Evolutionary conservation across 1,284 basidiomycete genomes (phyloP).

Genomic region (Marasmius tenuissimus): DNA sequence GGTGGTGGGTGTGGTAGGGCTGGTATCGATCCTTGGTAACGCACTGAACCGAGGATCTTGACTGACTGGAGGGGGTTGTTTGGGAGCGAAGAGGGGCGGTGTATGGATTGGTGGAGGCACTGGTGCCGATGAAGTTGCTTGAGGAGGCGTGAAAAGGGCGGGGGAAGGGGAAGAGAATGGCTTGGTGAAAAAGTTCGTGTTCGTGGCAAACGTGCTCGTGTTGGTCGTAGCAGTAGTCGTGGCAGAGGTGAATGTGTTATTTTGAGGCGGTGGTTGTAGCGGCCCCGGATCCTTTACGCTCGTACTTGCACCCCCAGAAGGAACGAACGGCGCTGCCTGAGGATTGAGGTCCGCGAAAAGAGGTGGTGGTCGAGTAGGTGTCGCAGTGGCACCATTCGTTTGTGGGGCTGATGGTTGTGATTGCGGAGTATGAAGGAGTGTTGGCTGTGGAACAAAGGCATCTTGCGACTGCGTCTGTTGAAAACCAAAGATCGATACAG

Average conservation of each 20-base stretch:
- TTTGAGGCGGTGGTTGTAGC: too few species aligned
- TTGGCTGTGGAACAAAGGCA: background rate
- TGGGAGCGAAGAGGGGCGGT: background rate
- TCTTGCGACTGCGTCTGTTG: too few species aligned
- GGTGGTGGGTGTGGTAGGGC: background rate
- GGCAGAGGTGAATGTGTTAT: too few species aligned
- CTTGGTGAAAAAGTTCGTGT: background rate
- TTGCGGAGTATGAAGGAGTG: slow-evolving; percentile 2
- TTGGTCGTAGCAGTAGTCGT: too few species aligned
- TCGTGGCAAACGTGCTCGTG: too few species aligned
- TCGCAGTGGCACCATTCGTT: slow-evolving; percentile 5
- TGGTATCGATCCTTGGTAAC: background rate
- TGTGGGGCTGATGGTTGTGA: slow-evolving; percentile 7
- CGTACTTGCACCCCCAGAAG: slow-evolving; percentile 1
- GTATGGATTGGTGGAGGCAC: background rate
- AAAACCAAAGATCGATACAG: too few species aligned
- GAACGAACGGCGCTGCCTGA: slow-evolving; percentile 27
- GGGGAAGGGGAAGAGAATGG: slow-evolving; percentile 7
- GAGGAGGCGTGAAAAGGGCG: background rate
- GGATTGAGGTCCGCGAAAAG: slow-evolving; percentile 21
- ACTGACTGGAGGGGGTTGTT: background rate
- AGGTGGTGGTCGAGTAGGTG: background rate
- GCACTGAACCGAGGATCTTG: background rate
- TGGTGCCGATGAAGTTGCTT: background rate
- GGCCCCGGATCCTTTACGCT: too few species aligned